Percentiles rank a stretch among this genome's conserved stretches.
Conservation (phyloP, 2,329 filamentous ascomycete genomes). For the Apiospora phragmitis region DNA sequence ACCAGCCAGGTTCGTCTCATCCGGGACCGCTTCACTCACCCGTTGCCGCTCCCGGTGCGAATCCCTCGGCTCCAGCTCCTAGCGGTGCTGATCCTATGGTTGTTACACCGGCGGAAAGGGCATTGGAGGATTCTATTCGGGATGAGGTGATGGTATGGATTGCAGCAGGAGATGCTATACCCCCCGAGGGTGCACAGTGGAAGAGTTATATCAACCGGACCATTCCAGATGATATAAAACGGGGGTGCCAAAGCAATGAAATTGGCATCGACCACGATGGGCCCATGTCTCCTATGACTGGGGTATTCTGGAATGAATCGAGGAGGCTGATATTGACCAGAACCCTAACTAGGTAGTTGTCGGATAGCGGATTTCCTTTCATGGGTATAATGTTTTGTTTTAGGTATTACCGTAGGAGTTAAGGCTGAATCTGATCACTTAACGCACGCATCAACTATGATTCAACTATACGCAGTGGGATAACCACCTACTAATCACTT, state of each 20-base stretch:
- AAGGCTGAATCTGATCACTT: no score
- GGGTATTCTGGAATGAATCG: neutral
- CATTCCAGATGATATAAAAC: slow-evolving; percentile 58
- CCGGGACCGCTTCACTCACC: slow-evolving; percentile 25
- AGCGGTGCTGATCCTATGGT: slow-evolving; percentile 69
- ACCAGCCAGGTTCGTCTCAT: slow-evolving; percentile 25
- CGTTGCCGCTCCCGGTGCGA: slow-evolving; percentile 17
- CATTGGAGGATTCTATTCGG: slow-evolving; percentile 71
- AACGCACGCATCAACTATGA: no score
- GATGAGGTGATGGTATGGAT: slow-evolving; percentile 85
- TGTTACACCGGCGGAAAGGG: slow-evolving; percentile 73
- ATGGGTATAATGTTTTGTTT: no score
- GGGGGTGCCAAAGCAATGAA: slow-evolving; percentile 37
- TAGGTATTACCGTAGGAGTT: no score
- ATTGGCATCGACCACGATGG: neutral
- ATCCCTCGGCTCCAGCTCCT: slow-evolving; percentile 18
- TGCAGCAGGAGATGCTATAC: slow-evolving; percentile 70
- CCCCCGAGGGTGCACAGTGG: slow-evolving; percentile 71
- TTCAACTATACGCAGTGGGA: no score
- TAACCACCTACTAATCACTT: no score
- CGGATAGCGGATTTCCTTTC: no score
- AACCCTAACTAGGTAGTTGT: neutral
- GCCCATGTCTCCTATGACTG: neutral
- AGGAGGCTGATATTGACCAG: neutral
- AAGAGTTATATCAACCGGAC: slow-evolving; percentile 80